Conservation (phyloP, 441 rosid genomes). For the Populus hybrid region DNA sequence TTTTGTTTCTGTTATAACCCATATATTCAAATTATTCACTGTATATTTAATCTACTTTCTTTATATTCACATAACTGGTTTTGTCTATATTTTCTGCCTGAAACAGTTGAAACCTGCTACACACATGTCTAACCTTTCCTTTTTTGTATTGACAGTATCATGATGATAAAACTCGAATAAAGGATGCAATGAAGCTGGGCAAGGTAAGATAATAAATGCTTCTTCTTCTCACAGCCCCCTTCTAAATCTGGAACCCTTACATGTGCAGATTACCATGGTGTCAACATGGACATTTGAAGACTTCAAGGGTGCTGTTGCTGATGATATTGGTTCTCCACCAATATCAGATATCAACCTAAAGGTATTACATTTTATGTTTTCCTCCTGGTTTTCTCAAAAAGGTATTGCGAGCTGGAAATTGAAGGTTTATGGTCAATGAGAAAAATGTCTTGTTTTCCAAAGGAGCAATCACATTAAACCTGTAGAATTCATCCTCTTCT, state of each 20-base stretch:
- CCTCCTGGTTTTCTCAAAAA: not conserved
- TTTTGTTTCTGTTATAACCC: not conserved
- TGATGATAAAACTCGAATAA: conserved; percentile 71
- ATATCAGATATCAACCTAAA: conserved; percentile 73
- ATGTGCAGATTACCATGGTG: conserved; percentile 50
- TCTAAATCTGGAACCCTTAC: conserved; percentile 16
- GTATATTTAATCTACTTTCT: not conserved
- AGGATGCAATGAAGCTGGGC: conserved; percentile 72
- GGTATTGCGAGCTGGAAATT: not conserved
- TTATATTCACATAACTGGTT: not conserved
- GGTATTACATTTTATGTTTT: conserved; percentile 35
- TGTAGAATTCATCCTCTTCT: not conserved
- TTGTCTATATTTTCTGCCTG: not conserved
- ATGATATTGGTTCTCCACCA: conserved; percentile 45
- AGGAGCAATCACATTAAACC: not conserved
- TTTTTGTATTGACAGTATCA: conserved; percentile 51
- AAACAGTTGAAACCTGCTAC: conserved; percentile 13
- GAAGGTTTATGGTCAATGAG: not conserved
- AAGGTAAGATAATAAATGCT: conserved; percentile 45
- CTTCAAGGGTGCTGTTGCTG: conserved; percentile 62
- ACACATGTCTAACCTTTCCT: conserved; percentile 12
- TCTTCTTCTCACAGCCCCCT: not conserved
- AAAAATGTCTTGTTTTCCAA: not conserved
- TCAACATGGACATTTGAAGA: conserved; percentile 75
- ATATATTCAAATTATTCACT: not conserved